A percentile compares a stretch with the other conserved stretches of the same genome.
Evolutionary conservation across 2,329 filamentous ascomycete genomes (phyloP).

Genomic region (Colletotrichum shisoi): DNA sequence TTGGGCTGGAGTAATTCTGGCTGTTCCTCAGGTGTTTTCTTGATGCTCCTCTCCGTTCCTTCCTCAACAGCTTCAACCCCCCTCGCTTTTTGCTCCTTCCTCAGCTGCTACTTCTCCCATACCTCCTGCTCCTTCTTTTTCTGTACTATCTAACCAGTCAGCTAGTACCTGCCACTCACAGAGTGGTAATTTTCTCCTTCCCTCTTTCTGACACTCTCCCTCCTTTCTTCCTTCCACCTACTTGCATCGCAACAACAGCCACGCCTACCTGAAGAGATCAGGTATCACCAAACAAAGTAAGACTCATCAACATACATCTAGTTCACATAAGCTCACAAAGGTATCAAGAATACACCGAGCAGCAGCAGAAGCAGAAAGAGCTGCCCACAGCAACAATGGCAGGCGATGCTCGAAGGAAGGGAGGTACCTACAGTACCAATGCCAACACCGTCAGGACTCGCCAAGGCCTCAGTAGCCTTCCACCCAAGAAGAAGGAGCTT

Average conservation of each 20-base stretch:
- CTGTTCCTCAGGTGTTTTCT: too few species aligned
- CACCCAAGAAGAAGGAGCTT: background rate
- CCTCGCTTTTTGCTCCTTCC: background rate
- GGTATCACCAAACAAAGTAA: background rate
- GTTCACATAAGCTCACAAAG: background rate
- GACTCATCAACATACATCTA: too few species aligned
- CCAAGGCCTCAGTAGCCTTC: background rate
- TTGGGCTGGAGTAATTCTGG: too few species aligned
- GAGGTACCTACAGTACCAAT: slow-evolving; percentile 25
- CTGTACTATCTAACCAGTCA: too few species aligned
- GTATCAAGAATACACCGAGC: background rate
- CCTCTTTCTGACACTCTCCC: background rate
- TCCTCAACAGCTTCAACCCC: too few species aligned
- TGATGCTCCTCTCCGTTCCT: too few species aligned
- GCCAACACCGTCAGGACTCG: slow-evolving; percentile 7
- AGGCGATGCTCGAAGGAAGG: slow-evolving; percentile 21
- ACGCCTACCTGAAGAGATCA: background rate
- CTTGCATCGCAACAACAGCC: background rate
- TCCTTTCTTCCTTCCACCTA: background rate
- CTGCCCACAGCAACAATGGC: background rate
- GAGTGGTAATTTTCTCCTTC: too few species aligned
- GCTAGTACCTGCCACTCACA: background rate
- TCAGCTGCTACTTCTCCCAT: background rate
- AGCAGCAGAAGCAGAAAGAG: background rate
- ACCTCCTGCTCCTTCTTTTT: too few species aligned